Evolutionary conservation across 2,329 filamentous ascomycete species (phyloP), one percentile per base, ranked within the genome.

Genomic region (Fusarium sacchari): DNA sequence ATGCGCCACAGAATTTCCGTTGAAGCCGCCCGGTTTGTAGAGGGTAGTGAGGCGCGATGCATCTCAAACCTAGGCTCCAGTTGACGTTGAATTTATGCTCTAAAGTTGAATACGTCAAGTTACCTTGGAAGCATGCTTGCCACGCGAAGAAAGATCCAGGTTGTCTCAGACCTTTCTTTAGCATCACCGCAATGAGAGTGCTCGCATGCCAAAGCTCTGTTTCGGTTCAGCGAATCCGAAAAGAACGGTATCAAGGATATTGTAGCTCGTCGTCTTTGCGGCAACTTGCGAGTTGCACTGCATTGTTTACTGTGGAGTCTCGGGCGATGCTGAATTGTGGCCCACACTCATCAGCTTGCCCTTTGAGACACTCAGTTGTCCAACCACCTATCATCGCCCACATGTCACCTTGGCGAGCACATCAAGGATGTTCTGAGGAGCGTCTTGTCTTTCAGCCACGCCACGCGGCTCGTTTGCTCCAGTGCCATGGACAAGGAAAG

Each of bases 381-480:
- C 32, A 59, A 55, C 24, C 53, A 55, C 49, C 30, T 40, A 59
- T 55, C 59, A 42, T 53, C 49, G 20, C 57, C 44, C 57, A 42
- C 44, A 30, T 52, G 56, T 59, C 39, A 56, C 56, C 47, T 49
- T 71, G 47, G 42, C 60, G 30, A 17, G 30, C 59, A 40, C 20
- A 36, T 55, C 22, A 39, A 58, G 44, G 46, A 30, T 30, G 18
- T 26, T 34, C 30, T 13, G 42, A 50, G 30, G 26, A 58, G 28
- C 57, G 15, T 39, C 37, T 72, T 52, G 56, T 73, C 55, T 58
- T 66, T 49, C 69, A 72, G 64, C 69, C 70, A 70, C 59, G 56
- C 69, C 69, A 70, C 59, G 56, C 69, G 50, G 50, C 60, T 72
- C 26, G 30, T 49, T 60, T 39, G 61, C 47, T 37, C 66, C 49